Conservation (phyloP, 371 early-diverging fungal genomes). For the Thermomucor indicae-seudaticae region DNA sequence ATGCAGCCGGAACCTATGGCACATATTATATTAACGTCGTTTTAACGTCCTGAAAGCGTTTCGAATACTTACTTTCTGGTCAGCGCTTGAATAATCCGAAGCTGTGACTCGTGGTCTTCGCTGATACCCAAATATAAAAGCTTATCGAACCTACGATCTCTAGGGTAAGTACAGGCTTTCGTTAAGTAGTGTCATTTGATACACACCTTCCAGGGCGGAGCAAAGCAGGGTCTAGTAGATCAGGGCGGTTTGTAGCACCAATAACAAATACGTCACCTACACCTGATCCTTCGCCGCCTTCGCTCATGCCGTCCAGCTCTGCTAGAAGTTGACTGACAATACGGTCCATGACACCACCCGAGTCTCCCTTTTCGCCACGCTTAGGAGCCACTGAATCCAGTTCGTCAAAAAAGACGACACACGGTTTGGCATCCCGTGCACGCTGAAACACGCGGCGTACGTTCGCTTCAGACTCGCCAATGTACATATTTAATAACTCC, state of each 20-base stretch:
- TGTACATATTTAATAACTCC: conserved; percentile 86
- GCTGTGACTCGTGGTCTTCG: conserved; percentile 80
- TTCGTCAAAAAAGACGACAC: conserved; percentile 99
- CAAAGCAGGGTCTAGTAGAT: conserved; percentile 97
- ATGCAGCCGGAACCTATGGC: conserved; percentile 72
- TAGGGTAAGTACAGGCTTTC: too few species aligned
- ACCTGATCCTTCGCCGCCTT: conserved; percentile 39
- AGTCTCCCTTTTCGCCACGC: conserved; percentile 95
- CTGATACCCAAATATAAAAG: conserved; percentile 92
- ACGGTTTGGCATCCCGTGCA: conserved; percentile 97
- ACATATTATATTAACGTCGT: background rate
- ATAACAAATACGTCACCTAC: conserved; percentile 98
- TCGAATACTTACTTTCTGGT: conserved; percentile 77
- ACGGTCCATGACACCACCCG: conserved; percentile 98
- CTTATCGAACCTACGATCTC: conserved; percentile 90
- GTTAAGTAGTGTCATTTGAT: too few species aligned
- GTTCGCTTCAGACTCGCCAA: conserved; percentile 97
- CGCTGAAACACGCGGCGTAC: conserved; percentile 97
- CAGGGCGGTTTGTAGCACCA: conserved; percentile 99
- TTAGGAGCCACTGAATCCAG: conserved; percentile 98
- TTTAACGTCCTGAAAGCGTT: background rate
- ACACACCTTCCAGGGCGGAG: conserved; percentile 52
- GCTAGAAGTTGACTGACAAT: conserved; percentile 95
- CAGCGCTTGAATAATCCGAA: conserved; percentile 85
- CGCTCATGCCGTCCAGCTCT: conserved; percentile 92